Evolutionary conservation across 2,329 filamentous ascomycete genomes (phyloP).

Genomic region (Penicillium sp.): DNA sequence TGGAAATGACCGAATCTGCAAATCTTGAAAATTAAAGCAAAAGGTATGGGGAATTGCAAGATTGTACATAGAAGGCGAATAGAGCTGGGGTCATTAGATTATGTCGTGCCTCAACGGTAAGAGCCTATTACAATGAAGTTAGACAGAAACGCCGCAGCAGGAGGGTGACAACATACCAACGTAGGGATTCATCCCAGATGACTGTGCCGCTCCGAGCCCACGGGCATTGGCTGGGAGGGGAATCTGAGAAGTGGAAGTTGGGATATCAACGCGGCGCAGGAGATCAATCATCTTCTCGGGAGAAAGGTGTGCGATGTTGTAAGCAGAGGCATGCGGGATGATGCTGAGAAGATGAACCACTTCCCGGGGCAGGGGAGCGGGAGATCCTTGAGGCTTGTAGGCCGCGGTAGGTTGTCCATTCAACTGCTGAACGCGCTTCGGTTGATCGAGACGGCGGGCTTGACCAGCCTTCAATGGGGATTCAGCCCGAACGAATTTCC

Average conservation of each 20-base stretch:
- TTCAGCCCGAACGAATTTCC: constrained; percentile 81
- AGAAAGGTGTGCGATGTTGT: constrained; percentile 65
- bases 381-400: constrained; percentile 49
- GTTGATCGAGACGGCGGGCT: constrained; percentile 75
- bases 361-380: constrained; percentile 66
- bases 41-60: constrained; percentile 1
- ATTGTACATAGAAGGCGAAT: constrained; percentile 10
- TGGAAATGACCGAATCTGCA: constrained; percentile 1
- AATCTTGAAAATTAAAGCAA: constrained; percentile 3
- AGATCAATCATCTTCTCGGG: constrained; percentile 66
- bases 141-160: background rate
- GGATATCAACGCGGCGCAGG: constrained; percentile 62
- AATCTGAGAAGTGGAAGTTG: constrained; percentile 45
- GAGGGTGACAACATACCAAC: constrained; percentile 27
- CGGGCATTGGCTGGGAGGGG: constrained; percentile 32
- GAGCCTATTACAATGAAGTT: constrained; percentile 7
- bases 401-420: constrained; percentile 28
- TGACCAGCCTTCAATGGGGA: constrained; percentile 90
- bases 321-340: constrained; percentile 66
- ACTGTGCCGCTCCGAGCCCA: constrained; percentile 26
- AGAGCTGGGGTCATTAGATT: background rate
- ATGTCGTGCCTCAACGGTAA: constrained; percentile 13
- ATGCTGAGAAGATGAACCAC: constrained; percentile 61
- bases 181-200: constrained; percentile 27
- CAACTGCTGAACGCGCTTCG: constrained; percentile 46